A percentile compares a stretch with the other conserved stretches of the same genome.
Evolutionary conservation across 345 rosid genomes (phyloP).

Genomic region (Syzygium grande): DNA sequence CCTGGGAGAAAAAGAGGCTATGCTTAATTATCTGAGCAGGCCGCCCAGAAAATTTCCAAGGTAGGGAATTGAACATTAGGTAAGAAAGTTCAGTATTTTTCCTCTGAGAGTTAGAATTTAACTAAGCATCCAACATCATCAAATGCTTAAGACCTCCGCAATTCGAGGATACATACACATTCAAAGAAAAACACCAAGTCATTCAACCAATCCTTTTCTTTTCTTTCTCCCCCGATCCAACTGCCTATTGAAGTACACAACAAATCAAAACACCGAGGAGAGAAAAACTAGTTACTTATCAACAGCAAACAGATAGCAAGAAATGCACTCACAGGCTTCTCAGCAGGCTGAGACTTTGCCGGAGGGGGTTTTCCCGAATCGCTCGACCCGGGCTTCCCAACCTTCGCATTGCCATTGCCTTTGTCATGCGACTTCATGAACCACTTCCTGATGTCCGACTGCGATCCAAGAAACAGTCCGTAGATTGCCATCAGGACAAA

Average conservation of each 20-base stretch:
- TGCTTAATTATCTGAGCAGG: not conserved
- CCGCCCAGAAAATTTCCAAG: not conserved
- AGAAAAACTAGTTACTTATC: not conserved
- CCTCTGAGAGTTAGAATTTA: not conserved
- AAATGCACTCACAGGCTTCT: constrained; percentile 30
- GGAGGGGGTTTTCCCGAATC: constrained; percentile 21
- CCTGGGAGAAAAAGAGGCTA: not conserved
- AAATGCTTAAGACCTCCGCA: not conserved
- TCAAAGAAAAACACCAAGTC: not conserved
- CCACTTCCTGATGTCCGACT: constrained; percentile 99
- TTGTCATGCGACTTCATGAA: constrained; percentile 90
- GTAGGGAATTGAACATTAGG: not conserved
- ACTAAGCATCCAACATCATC: not conserved
- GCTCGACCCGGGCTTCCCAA: constrained; percentile 20
- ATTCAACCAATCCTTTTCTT: not conserved
- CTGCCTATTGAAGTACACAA: not conserved
- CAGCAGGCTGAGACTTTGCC: constrained; percentile 10
- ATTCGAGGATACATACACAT: not conserved
- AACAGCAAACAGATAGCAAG: not conserved
- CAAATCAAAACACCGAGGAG: not conserved
- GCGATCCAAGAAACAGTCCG: constrained; percentile 14
- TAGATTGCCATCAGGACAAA: not conserved
- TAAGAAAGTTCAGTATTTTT: not conserved
- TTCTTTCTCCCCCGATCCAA: not conserved
- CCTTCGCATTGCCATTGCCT: constrained; percentile 36